Evolutionary conservation across 2,329 filamentous ascomycete species (phyloP), one percentile per base, ranked within the genome.

Genomic region (Tolypocladium sp.): DNA sequence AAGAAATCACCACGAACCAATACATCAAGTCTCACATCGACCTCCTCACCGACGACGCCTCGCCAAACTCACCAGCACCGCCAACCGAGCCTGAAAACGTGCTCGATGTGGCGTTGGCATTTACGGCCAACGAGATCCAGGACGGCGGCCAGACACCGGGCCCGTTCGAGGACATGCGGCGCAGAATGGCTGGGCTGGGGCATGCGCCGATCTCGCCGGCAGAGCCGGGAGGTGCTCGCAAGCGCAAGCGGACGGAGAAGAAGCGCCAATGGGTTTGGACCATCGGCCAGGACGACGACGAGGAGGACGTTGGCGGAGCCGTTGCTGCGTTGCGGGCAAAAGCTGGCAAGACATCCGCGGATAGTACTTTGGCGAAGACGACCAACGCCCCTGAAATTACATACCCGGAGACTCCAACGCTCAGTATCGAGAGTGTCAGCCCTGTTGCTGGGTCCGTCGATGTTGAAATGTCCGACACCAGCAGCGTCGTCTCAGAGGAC

Each of bases 191-290:
- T 1, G 74, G 76, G 2, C 68, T 82, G 55, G 73, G 66, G 9
- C 70, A 77, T 0, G 74, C 74, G 25, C 75, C 76, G 1, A 62
- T 74, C 1, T 75, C 73, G 2, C 76, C 79, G 0, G 72, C 73
- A 0, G 77, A 72, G 1, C 64, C 71, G 5, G 74, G 72, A 1
- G 78, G 78, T 2, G 73, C 82, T 55, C 76, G 78, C n/a, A 85
- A 84, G 68, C 75, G 79, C 12, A 83, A 78, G 61, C 68, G 73
- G 38, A 76, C 75, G 67, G 84, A 87, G 63, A 86, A 84, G 77
- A 85, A 82, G 70, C 75, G 84, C 15, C 80, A 80, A 51, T 87
- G 84, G 85, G 81, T 85, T 41, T 87, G 85, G 85, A 87, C 85
- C 1, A 86, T 88, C 52, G 82, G 80, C 3, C 77, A 79, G 60